These are phyloP conservation scores for Hirschioporus abietinus DNA, from an alignment of 768 basidiomycete species.

Conservation along the genomic window DNA sequence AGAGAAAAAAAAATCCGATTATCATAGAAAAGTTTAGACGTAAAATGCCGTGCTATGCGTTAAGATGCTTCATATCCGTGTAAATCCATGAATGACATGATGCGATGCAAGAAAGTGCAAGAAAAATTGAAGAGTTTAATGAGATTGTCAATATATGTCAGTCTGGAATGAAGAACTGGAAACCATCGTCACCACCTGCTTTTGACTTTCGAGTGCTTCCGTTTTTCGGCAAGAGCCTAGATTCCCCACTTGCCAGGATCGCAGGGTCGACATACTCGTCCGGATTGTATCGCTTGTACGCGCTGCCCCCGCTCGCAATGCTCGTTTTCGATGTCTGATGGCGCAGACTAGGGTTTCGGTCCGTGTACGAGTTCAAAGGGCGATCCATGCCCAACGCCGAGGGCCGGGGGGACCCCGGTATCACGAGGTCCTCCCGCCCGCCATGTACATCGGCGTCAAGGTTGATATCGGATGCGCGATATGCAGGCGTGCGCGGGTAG, in stretches of 20 bases:
- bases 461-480: neutral
- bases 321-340: conserved; percentile 14
- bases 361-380: conserved; percentile 22
- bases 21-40: neutral
- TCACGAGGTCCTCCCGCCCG: neutral
- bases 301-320: conserved; percentile 18
- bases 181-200: neutral
- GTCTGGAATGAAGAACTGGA: neutral
- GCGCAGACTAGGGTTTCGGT: conserved; percentile 18
- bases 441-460: neutral
- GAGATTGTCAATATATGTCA: neutral
- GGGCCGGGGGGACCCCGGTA: conserved; percentile 16
- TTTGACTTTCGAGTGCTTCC: neutral
- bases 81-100: neutral
- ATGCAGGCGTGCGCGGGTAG: neutral
- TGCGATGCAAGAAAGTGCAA: neutral
- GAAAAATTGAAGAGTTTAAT: neutral
- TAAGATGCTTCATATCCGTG: neutral
- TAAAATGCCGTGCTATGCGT: neutral
- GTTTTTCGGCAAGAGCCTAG: neutral
- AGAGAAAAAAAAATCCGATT: neutral
- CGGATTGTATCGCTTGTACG: conserved; percentile 20
- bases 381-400: conserved; percentile 24
- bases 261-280: conserved; percentile 21
- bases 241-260: conserved; percentile 19